phyloP scores from a whole-genome alignment of 2,329 filamentous ascomycete genomes.

The Cordyceps javanica region DNA sequence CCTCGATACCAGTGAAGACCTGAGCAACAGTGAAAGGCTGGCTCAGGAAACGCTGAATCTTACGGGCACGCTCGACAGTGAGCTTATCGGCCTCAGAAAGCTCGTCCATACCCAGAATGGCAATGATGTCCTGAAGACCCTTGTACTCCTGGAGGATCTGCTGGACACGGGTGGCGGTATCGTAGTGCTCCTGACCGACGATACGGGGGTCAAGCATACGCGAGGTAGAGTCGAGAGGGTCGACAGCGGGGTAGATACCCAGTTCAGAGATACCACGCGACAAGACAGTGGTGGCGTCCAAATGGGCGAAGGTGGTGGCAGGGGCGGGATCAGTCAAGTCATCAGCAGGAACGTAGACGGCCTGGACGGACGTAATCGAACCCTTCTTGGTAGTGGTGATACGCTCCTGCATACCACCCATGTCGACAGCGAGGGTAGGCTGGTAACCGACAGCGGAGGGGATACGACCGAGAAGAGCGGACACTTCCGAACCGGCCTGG shows the following conservation, averaged over 20 bases:
- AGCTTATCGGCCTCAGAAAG: conserved; percentile 99
- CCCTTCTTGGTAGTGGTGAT: conserved; percentile 99
- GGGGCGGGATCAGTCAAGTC: conserved; percentile 99
- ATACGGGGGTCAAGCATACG: conserved; percentile 99
- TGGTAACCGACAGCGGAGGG: conserved; percentile 99
- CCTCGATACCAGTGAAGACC: conserved; percentile 90
- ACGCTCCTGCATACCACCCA: conserved; percentile 99
- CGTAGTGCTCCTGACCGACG: conserved; percentile 96
- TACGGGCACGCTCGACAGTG: conserved; percentile 99
- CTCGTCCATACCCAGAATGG: conserved; percentile 99
- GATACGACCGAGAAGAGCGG: conserved; percentile 97
- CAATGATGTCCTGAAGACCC: conserved; percentile 99
- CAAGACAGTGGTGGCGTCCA: conserved; percentile 99
- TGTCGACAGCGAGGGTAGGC: conserved; percentile 95
- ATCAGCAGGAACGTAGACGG: conserved; percentile 99
- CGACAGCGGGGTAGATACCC: conserved; percentile 99
- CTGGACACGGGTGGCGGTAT: conserved; percentile 89
- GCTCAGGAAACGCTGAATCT: conserved; percentile 99
- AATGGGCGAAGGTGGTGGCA: conserved; percentile 98
- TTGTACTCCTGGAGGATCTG: conserved; percentile 99
- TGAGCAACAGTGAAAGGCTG: conserved; percentile 92
- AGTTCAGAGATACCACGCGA: conserved; percentile 99
- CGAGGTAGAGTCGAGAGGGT: conserved; percentile 98
- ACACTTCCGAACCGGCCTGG: conserved; percentile 99
- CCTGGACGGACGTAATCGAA: conserved; percentile 99